These are phyloP conservation scores for Nakazawaea laoshanensis DNA, from an alignment of 805 yeast species.

Conservation along the genomic window DNA sequence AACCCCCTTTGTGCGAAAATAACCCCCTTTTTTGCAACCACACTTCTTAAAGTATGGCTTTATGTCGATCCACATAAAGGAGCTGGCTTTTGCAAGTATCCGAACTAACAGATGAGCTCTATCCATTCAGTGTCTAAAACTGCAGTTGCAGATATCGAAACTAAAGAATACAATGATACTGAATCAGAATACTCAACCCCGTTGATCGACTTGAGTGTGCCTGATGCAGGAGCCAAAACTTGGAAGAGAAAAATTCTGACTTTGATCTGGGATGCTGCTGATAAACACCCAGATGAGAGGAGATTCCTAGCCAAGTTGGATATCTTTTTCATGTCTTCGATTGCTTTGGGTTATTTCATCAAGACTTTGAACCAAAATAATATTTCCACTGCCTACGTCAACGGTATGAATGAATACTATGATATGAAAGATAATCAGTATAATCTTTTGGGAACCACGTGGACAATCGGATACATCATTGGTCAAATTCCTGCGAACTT, in stretches of 20 bases:
- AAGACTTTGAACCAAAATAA: slow-evolving; percentile 54
- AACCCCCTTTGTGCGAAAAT: no score
- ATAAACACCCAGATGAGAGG: slow-evolving; percentile 28
- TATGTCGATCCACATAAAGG: no score
- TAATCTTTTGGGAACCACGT: slow-evolving; percentile 33
- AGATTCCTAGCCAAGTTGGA: slow-evolving; percentile 31
- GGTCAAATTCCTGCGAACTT: slow-evolving; percentile 59
- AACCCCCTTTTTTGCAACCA: no score
- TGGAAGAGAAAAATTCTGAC: slow-evolving; percentile 6
- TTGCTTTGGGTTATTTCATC: slow-evolving; percentile 53
- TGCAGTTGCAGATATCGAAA: no score
- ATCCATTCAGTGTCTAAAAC: no score
- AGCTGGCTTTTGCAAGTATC: no score
- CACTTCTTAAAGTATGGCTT: no score
- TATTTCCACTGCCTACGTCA: slow-evolving; percentile 50
- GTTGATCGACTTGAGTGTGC: no score
- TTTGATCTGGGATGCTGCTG: slow-evolving; percentile 21
- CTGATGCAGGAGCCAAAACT: no score
- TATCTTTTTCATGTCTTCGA: slow-evolving; percentile 36
- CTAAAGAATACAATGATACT: no score
- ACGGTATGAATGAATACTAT: slow-evolving; percentile 44
- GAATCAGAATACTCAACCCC: no score
- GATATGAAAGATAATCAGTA: slow-evolving; percentile 49
- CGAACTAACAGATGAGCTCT: no score
- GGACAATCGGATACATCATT: slow-evolving; percentile 48